A percentile compares a stretch with the other conserved stretches of the same genome.
phyloP scores from a whole-genome alignment of 805 yeast species.

The Metschnikowia amazonensis region DNA sequence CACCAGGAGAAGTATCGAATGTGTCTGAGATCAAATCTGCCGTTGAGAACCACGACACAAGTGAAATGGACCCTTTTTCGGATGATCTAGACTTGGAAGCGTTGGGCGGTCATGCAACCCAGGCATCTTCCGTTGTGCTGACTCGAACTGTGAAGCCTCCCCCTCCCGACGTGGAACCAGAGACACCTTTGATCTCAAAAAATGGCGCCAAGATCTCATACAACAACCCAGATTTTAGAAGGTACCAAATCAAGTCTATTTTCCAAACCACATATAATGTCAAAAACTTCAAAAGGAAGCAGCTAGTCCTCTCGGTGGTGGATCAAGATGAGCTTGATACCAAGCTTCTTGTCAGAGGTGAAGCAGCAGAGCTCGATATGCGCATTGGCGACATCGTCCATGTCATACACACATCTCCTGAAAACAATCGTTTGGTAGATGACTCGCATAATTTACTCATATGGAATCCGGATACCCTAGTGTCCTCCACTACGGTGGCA shows the following conservation, averaged over 20 bases:
- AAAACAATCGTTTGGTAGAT: constrained; percentile 46
- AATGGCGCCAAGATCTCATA: constrained; percentile 39
- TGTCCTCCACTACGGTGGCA: constrained; percentile 80
- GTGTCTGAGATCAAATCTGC: background rate
- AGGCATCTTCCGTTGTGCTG: constrained; percentile 11
- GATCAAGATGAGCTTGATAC: constrained; percentile 29
- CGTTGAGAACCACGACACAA: background rate
- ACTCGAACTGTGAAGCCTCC: background rate
- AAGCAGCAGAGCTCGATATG: constrained; percentile 51
- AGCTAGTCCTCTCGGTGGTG: constrained; percentile 52
- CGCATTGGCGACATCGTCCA: constrained; percentile 57
- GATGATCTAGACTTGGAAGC: constrained; percentile 18
- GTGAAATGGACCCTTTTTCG: constrained; percentile 19
- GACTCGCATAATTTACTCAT: constrained; percentile 59
- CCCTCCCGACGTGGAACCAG: background rate
- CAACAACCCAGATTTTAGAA: constrained; percentile 42
- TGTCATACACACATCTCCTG: constrained; percentile 45
- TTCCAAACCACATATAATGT: constrained; percentile 28
- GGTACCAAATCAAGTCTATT: constrained; percentile 44
- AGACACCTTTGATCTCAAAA: background rate
- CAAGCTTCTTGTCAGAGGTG: constrained; percentile 56
- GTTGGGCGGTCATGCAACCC: constrained; percentile 15
- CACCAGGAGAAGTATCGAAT: background rate
- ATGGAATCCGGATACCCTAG: constrained; percentile 77
- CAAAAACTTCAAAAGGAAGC: constrained; percentile 33